A percentile compares a stretch with the other conserved stretches of the same genome.
Evolutionary conservation across 192 early-diverging fungal species (phyloP).

Genomic region (Rhizoclosmatium globosum): DNA sequence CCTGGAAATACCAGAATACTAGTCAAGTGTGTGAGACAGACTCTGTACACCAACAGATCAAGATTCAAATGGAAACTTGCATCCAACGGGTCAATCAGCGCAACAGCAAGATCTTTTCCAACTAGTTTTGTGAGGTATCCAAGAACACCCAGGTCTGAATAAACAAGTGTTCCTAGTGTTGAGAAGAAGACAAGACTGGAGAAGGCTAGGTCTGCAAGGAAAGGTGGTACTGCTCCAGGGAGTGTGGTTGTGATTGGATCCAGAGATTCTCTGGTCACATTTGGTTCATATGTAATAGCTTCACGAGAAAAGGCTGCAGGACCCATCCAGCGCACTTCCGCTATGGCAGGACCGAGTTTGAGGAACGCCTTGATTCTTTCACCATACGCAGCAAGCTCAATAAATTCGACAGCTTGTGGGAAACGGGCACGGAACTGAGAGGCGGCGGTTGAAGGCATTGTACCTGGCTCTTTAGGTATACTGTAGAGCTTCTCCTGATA

Average conservation of each 20-base stretch:
- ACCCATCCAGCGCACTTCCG: conserved; percentile 35
- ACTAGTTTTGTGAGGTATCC: conserved; percentile 28
- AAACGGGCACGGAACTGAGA: conserved; percentile 17
- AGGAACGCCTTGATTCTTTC: background rate
- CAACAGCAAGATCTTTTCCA: background rate
- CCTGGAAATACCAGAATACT: conserved; percentile 5
- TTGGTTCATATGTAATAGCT: background rate
- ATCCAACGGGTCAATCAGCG: conserved; percentile 20
- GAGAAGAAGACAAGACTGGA: conserved; percentile 31
- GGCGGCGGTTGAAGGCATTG: background rate
- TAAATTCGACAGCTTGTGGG: conserved; percentile 30
- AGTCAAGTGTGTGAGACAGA: conserved; percentile 9
- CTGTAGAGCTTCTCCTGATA: conserved; percentile 9
- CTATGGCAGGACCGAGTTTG: conserved; percentile 19
- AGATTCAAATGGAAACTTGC: conserved; percentile 19
- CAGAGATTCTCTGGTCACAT: background rate
- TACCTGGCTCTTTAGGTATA: background rate
- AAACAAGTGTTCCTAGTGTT: conserved; percentile 24
- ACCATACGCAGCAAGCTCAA: conserved; percentile 27
- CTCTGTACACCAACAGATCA: conserved; percentile 21
- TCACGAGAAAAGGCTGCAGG: conserved; percentile 15
- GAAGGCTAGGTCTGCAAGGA: conserved; percentile 23
- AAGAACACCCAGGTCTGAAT: conserved; percentile 20
- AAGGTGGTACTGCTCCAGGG: background rate
- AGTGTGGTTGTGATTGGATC: conserved; percentile 27